These are phyloP conservation scores for Pichia sp. DNA, from an alignment of 1,139 yeast species.

Conservation along the genomic window DNA sequence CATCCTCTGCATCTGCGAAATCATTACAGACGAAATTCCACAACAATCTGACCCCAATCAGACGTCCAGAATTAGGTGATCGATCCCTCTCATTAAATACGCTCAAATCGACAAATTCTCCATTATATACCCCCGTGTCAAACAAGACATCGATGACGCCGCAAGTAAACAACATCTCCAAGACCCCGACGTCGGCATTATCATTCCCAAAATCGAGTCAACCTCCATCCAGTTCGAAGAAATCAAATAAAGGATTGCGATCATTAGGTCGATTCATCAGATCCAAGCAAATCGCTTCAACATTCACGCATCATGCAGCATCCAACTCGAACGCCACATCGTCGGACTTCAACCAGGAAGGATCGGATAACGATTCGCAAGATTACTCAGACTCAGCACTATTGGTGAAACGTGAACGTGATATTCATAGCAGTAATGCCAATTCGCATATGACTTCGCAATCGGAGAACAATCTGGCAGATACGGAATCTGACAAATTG, in stretches of 20 bases:
- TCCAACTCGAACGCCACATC: neutral
- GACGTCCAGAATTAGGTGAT: slow-evolving; percentile 5
- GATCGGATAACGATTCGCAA: neutral
- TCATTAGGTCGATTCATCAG: slow-evolving; percentile 13
- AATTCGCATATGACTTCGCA: neutral
- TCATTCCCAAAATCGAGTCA: neutral
- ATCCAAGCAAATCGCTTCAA: slow-evolving; percentile 11
- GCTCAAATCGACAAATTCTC: neutral
- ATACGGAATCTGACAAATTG: neutral
- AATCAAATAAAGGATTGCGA: slow-evolving; percentile 8
- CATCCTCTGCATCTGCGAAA: neutral
- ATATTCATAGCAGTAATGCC: neutral
- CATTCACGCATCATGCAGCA: slow-evolving; percentile 10
- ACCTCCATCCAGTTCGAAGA: slow-evolving; percentile 2
- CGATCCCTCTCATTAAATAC: slow-evolving; percentile 3
- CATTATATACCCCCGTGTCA: neutral
- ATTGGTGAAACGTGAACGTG: neutral
- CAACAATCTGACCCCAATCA: neutral
- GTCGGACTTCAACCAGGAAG: neutral
- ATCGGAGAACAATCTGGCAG: neutral
- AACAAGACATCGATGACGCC: neutral
- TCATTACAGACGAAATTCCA: neutral
- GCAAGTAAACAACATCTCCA: neutral
- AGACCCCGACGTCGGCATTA: neutral
- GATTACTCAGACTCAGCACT: neutral